Conservation (phyloP, 805 yeast species). For the Geotrichum ghanense region DNA sequence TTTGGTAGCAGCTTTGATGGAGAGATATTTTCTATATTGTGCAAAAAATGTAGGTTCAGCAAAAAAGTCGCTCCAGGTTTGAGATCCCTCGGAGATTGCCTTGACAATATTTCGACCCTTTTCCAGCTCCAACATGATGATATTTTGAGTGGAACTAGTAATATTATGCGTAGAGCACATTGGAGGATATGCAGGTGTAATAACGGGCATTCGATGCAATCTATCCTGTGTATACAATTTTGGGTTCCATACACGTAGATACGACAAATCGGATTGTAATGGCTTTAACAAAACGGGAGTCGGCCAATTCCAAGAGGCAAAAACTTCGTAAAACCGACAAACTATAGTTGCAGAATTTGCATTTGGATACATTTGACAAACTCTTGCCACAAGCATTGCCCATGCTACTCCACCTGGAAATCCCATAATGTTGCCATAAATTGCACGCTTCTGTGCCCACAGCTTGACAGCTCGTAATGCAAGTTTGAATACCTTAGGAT, state of each 20-base stretch:
- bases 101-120: conserved; percentile 65
- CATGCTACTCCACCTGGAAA: conserved; percentile 99
- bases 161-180: conserved; percentile 99
- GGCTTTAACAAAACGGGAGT: conserved; percentile 89
- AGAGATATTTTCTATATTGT: conserved; percentile 75
- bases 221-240: conserved; percentile 80
- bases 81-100: conserved; percentile 51
- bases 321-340: conserved; percentile 77
- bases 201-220: conserved; percentile 91
- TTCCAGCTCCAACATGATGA: conserved; percentile 66
- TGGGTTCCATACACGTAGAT: conserved; percentile 96
- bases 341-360: conserved; percentile 88
- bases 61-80: conserved; percentile 66
- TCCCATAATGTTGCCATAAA: conserved; percentile 90
- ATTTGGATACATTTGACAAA: conserved; percentile 92
- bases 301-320: conserved; percentile 94
- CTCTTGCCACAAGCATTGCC: conserved; percentile 99
- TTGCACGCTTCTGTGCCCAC: conserved; percentile 94
- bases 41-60: conserved; percentile 71
- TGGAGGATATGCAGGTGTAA: conserved; percentile 95
- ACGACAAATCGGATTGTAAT: conserved; percentile 96
- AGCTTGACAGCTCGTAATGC: conserved; percentile 89
- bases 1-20: conserved; percentile 66
- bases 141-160: conserved; percentile 73
- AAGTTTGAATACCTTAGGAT: conserved; percentile 83